Conservation (phyloP, 306 rosid species). For the Dryas drummondii region DNA sequence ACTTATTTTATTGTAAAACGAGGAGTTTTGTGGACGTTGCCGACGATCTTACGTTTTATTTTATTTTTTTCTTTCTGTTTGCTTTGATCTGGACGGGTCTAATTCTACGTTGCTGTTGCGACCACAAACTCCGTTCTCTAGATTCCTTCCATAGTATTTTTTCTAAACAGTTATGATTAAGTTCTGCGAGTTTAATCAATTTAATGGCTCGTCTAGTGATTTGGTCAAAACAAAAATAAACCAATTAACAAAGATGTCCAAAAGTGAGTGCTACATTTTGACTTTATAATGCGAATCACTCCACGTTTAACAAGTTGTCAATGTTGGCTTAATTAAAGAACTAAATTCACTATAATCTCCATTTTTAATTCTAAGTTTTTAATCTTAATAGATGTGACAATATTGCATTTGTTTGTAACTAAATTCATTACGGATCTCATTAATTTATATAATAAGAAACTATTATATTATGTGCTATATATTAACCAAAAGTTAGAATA, state of each 20-base stretch:
- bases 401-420: too few species aligned
- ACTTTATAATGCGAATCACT: background rate
- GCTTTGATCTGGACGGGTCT: slow-evolving; percentile 10
- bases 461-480: too few species aligned
- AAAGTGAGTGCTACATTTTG: background rate
- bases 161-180: background rate
- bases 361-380: too few species aligned
- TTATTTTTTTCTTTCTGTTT: background rate
- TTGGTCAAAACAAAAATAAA: slow-evolving; percentile 4
- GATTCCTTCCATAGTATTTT: background rate
- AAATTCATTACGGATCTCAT: too few species aligned
- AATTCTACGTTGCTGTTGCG: slow-evolving; percentile 24
- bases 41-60: background rate
- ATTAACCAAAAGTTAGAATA: too few species aligned
- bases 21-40: background rate
- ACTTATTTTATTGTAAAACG: background rate
- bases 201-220: slow-evolving; percentile 5
- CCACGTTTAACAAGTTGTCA: background rate
- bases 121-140: slow-evolving; percentile 12
- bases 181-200: background rate
- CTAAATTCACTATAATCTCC: too few species aligned
- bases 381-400: too few species aligned
- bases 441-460: too few species aligned
- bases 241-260: background rate
- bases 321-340: too few species aligned